phyloP scores from a whole-genome alignment of 139 green algal species.

The Choricystis sp. region DNA sequence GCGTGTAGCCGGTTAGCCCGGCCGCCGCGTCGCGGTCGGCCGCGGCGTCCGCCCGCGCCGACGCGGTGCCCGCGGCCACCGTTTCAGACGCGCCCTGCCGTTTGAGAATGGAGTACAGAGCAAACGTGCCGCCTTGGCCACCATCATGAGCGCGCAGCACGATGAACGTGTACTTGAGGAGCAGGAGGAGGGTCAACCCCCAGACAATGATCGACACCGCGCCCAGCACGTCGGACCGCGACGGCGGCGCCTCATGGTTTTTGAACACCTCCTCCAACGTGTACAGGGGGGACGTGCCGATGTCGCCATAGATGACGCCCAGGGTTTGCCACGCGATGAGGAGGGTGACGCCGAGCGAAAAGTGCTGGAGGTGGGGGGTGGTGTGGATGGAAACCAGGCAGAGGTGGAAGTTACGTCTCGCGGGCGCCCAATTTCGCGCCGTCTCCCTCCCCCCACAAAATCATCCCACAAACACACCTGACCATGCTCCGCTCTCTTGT shows the following conservation, averaged over 20 bases:
- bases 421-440: too few species aligned
- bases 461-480: too few species aligned
- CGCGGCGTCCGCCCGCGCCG: slow-evolving; percentile 1
- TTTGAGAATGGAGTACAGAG: slow-evolving; percentile 44
- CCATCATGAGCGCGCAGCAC: slow-evolving; percentile 47
- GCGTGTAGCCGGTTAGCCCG: too few species aligned
- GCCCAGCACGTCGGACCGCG: slow-evolving; percentile 20
- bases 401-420: too few species aligned
- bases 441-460: too few species aligned
- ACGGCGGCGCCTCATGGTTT: slow-evolving; percentile 1
- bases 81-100: slow-evolving; percentile 3
- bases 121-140: slow-evolving; percentile 57
- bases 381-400: too few species aligned
- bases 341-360: too few species aligned
- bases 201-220: slow-evolving; percentile 45
- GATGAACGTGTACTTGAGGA: slow-evolving; percentile 29
- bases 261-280: slow-evolving; percentile 24
- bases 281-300: slow-evolving; percentile 49
- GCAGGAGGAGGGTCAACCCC: slow-evolving; percentile 25
- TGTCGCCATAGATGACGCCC: slow-evolving; percentile 32
- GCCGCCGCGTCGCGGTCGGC: slow-evolving; percentile 3
- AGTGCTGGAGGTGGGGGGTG: too few species aligned
- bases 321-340: slow-evolving; percentile 12
- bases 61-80: neutral
- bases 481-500: too few species aligned